Evolutionary conservation across 306 rosid species (phyloP).

Genomic region (Gynostemma pentaphyllum): DNA sequence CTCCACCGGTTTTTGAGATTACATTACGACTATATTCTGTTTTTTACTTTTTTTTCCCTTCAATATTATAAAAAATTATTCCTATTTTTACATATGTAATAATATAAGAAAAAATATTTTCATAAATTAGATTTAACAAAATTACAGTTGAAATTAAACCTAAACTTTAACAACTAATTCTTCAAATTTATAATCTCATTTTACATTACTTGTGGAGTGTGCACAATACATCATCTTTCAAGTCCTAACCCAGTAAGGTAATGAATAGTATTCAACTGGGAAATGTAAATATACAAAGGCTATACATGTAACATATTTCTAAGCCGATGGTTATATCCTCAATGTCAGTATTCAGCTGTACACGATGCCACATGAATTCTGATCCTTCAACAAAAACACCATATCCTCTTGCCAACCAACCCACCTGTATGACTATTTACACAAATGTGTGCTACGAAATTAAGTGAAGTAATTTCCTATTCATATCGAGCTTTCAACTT

Average conservation of each 20-base stretch:
- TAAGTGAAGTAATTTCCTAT: background rate
- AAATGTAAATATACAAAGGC: no score
- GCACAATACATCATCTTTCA: background rate
- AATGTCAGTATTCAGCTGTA: background rate
- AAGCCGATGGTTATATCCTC: background rate
- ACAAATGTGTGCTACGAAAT: background rate
- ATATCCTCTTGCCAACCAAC: background rate
- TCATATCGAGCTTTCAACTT: slow-evolving; percentile 39
- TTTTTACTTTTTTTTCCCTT: no score
- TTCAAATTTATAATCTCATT: background rate
- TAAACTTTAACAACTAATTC: background rate
- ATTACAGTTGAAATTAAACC: background rate
- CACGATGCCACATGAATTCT: background rate
- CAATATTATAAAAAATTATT: no score
- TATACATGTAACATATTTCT: background rate
- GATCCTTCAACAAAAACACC: background rate
- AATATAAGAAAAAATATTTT: no score
- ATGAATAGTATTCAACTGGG: background rate
- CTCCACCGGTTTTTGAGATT: no score
- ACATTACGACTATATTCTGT: no score
- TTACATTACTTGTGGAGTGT: background rate
- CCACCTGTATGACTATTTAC: slow-evolving; percentile 10
- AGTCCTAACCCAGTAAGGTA: background rate
- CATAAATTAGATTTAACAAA: background rate
- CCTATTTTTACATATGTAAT: no score